A percentile compares a stretch with the other conserved stretches of the same genome.
These are phyloP conservation scores for Micractinium conductrix DNA, from an alignment of 139 green algal genomes.

Conservation along the genomic window DNA sequence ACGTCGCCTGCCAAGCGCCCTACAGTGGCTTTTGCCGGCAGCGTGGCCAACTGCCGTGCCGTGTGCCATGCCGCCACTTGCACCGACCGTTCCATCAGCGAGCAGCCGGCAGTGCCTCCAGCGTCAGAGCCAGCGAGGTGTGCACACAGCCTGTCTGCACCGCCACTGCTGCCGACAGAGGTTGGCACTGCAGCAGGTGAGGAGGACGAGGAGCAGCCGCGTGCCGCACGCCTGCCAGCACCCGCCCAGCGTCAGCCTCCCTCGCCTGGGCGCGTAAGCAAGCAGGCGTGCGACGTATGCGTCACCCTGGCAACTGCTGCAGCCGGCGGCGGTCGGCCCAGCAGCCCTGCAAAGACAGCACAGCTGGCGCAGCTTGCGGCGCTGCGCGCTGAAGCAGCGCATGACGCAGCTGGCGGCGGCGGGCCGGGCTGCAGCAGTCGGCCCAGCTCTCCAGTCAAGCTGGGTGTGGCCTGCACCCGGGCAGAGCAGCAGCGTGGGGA, in stretches of 20 bases:
- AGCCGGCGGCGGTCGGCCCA: not conserved
- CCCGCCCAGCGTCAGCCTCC: not conserved
- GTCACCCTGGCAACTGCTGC: no score
- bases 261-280: not conserved
- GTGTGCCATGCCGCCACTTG: no score
- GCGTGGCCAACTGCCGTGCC: not conserved
- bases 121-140: no score
- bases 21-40: no score
- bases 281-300: conserved; percentile 9
- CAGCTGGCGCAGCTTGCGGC: not conserved
- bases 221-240: not conserved
- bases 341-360: not conserved
- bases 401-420: not conserved
- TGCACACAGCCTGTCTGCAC: no score
- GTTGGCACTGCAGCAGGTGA: not conserved
- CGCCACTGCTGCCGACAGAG: no score
- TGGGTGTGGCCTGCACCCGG: not conserved
- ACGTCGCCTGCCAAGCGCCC: not conserved
- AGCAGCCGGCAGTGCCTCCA: no score
- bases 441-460: not conserved
- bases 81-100: no score
- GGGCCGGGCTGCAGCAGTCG: not conserved
- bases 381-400: not conserved
- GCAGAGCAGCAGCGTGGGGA: not conserved
- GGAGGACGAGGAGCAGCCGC: not conserved